Evolutionary conservation across 192 early-diverging fungal genomes (phyloP), one percentile per base, ranked within the genome.

Genomic region (Funneliformis geosporum): DNA sequence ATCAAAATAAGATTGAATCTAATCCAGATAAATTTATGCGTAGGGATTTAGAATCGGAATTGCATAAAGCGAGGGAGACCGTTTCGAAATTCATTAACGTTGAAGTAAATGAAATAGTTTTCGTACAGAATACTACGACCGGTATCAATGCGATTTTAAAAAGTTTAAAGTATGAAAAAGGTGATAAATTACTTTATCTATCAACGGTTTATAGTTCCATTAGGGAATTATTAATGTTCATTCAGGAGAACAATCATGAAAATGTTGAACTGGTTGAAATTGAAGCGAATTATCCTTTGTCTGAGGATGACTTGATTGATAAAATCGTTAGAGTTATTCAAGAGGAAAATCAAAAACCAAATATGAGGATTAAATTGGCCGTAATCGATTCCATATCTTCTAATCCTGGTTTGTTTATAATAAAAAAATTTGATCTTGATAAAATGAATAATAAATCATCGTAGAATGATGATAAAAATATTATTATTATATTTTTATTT

Each of bases 151-250:
- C 87, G 40, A 72, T 90, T 28, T 64, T 89, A 38, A 83, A 88
- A 71, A 88, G 85, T 40, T 59, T 89, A 0, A 64, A 59, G 9
- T 86, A 87, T 59, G 72, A 76, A 11, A 42, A 75, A 28, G 88
- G 88, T 23, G 89, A 88, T 59, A 85, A 85, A 65, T n/a, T 78
- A 85, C 82, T 90, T 16, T 82, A 84, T 76, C 81, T 92, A 66
- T 88, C 85, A n/a, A 91, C 89, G 0, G 85, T 88, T 11, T 91
- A 89, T 69, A 76, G 85, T 71, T 81, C 88, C 50, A 84, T 92
- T 11, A 79, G 79, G 33, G 75, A 84, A 55, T 86, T 84, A 18
- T 80, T 88, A 4, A 66, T 79, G 0, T 93, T 86, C 79, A 70
- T 90, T 46, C 77, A 77, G 21, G 85, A 88, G 39, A 82, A 75